Base-by-base conservation (phyloP, 169 alveolate species). In the Babesia microti region DNA sequence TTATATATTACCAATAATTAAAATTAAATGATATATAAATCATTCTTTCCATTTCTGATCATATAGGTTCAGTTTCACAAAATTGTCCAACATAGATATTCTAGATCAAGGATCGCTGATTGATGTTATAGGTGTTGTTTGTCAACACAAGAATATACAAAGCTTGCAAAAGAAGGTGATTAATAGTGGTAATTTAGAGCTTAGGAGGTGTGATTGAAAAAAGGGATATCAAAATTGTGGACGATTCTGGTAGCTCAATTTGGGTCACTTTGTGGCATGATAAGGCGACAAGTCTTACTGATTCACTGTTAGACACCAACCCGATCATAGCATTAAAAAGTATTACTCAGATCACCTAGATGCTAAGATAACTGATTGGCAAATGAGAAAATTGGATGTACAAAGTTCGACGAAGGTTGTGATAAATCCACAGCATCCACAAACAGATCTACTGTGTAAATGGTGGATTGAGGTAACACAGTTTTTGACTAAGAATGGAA, bases 381-480 rank as follows among this genome's bases (percentile, higher is more conserved):
- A 75, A 47, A 81, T 81, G 9, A 75, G 48, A 48, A 56, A 58
- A 33, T 40, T 75, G 57, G 85, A 75, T 44, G 58, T 78, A 1
- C 69, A 46, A 37, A 55, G 49, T 0, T 47, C 68, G 9, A 75
- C 85, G 1, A 65, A 75, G 34, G 48, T 75, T 7, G 72, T 61
- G 6, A 18, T 61, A 11, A 58, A 75, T 24, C 85, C 85, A 21
- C 69, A 34, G 12, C 42, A 69, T 12, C 65, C 69, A n/a, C 72
- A 63, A 44, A 72, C 81, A 17, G 50, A 32, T 24, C 48, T 39
- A 35, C 23, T 75, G 43, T 36, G 66, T 28, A 53, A 40, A 28
- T 75, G 85, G 85, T 75, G 85, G 85, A 32, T 12, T 5, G 46
- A 56, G 58, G 79, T 69, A 55, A 41, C 65, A 50, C 23, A 59